Evolutionary conservation across 768 basidiomycete genomes (phyloP).

Genomic region (Clavaria fumosa): DNA sequence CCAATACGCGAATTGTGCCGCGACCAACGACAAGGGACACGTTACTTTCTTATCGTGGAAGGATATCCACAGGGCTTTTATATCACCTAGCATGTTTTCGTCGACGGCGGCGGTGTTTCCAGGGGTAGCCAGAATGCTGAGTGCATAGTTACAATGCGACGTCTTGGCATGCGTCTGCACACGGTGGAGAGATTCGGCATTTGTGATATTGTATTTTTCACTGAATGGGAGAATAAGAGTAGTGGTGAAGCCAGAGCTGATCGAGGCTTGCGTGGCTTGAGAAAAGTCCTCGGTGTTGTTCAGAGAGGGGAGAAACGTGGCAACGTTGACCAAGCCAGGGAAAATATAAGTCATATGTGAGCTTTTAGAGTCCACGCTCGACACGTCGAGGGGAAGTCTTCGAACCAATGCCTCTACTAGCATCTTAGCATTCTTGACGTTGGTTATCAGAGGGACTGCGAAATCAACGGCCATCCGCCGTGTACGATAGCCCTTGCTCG

Average conservation of each 20-base stretch:
- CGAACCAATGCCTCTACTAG: constrained; percentile 86
- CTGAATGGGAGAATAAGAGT: constrained; percentile 66
- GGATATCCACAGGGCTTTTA: constrained; percentile 78
- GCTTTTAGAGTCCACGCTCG: constrained; percentile 83
- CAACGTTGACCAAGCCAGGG: constrained; percentile 83
- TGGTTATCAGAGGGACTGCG: constrained; percentile 92
- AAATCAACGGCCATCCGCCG: constrained; percentile 99
- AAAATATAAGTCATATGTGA: constrained; percentile 83
- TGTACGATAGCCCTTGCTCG: constrained; percentile 92
- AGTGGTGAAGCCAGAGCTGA: constrained; percentile 85
- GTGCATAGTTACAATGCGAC: constrained; percentile 72
- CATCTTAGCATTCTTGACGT: constrained; percentile 97
- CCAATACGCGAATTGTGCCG: constrained; percentile 84
- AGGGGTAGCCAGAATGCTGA: constrained; percentile 62
- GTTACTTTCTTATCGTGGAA: constrained; percentile 35
- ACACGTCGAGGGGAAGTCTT: constrained; percentile 82
- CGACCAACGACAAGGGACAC: constrained; percentile 56
- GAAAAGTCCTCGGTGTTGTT: constrained; percentile 45
- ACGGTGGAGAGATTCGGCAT: constrained; percentile 48
- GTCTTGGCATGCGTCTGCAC: constrained; percentile 55
- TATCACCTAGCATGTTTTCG: constrained; percentile 65
- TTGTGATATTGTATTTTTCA: constrained; percentile 42
- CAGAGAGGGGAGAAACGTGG: constrained; percentile 71
- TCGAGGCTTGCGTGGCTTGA: constrained; percentile 61
- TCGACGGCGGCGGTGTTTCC: constrained; percentile 47